Evolutionary conservation across 225 moss, liverwort and hornwort genomes (phyloP), one percentile per base, ranked within the genome.

Genomic region (Bryoerythrophyllum caledonicum): DNA sequence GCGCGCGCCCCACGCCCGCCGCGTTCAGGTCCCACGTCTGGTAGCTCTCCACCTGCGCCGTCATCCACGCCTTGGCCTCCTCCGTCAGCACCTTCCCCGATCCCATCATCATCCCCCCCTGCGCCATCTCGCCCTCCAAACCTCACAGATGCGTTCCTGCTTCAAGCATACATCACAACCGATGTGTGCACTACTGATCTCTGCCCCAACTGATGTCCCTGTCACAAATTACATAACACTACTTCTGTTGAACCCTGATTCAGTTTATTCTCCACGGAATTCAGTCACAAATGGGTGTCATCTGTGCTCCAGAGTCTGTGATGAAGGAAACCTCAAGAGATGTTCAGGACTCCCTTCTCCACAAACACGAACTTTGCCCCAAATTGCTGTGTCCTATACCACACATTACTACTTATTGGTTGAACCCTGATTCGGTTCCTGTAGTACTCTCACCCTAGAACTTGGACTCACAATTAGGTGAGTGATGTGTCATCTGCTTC

Each of bases 1-100:
- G 21, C 59, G 32, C 78, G 40, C 74, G 78, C 44, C 88, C 88
- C 6, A 72, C 7, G 37, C 86, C 79, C 58, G 72, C 81, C 62
- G 32, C 76, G 21, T 81, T 83, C 63, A 80, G 43, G 4, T 30
- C 75, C 78, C 82, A 81, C 51, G 24, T 10, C n/a, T 61, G 76
- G 64, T 72, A 71, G 46, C 78, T 67, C 44, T 85, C 61, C 55
- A 85, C 26, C 61, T 85, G 77, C 64, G 60, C 69, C 10, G 25
- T 56, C 68, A 85, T 65, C 60, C 67, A 73, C 25, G 65, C 74
- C 64, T 21, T 71, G 21, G 67, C 11, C 69, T 87, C 85, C 63
- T 65, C 76, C 26, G 78, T 25, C 14, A 80, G 26, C 46, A 25
- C 57, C 41, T 12, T 48, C 49, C 26, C 74, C 27, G 74, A 74